A percentile compares a stretch with the other conserved stretches of the same genome.
These are phyloP conservation scores for Annulohypoxylon truncatum DNA, from an alignment of 2,329 filamentous ascomycete species.

Conservation along the genomic window DNA sequence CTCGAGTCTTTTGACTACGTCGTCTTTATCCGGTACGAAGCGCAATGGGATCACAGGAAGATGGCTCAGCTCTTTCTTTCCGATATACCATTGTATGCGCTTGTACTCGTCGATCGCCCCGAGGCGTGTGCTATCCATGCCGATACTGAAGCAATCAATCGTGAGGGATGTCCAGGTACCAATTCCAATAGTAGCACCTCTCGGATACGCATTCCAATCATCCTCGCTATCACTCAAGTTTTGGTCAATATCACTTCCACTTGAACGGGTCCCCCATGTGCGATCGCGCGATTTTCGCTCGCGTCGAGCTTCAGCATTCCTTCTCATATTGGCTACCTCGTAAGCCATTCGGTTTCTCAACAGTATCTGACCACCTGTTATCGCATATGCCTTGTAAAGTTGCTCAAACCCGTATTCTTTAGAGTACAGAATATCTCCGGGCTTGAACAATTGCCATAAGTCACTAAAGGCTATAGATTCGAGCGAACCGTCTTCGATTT, in stretches of 20 bases:
- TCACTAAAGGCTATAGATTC: conserved; percentile 15
- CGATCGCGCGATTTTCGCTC: neutral
- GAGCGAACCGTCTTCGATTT: conserved; percentile 4
- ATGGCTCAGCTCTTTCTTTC: conserved; percentile 10
- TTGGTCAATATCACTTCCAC: neutral
- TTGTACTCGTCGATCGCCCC: conserved; percentile 10
- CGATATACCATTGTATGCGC: conserved; percentile 15
- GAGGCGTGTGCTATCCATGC: conserved; percentile 11
- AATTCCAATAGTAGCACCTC: conserved; percentile 4
- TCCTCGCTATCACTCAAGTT: neutral
- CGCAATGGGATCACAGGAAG: conserved; percentile 15
- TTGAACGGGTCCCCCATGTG: neutral
- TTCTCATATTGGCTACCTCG: neutral
- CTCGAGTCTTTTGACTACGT: conserved; percentile 3
- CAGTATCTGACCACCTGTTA: conserved; percentile 16
- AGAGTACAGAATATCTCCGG: conserved; percentile 15
- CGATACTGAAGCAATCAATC: conserved; percentile 23
- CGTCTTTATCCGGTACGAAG: conserved; percentile 3
- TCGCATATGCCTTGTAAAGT: conserved; percentile 3
- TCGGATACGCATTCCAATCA: neutral
- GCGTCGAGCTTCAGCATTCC: neutral
- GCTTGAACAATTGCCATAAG: conserved; percentile 18
- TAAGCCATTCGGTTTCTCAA: neutral
- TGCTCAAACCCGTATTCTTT: conserved; percentile 8
- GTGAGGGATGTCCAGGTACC: conserved; percentile 22